Conservation (phyloP, 148 eudicot genomes). For the Limonium bicolor region DNA sequence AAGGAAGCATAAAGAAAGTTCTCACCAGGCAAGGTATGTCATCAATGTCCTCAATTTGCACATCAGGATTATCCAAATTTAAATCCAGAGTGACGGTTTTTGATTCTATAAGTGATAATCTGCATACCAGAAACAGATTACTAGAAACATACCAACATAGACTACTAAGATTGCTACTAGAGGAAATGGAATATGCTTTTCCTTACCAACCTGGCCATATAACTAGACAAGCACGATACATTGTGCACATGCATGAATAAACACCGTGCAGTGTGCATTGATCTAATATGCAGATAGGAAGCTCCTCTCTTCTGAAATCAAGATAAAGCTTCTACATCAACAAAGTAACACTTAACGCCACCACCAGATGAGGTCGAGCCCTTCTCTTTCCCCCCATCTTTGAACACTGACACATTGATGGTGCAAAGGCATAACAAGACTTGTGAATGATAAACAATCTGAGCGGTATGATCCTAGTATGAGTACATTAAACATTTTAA, state of each 20-base stretch:
- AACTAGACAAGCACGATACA: conserved; percentile 39
- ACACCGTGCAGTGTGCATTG: conserved; percentile 37
- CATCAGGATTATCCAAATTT: conserved; percentile 21
- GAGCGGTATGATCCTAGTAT: no score
- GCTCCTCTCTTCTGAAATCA: conserved; percentile 10
- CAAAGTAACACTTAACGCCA: conserved; percentile 50
- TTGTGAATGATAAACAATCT: no score
- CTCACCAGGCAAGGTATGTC: conserved; percentile 52
- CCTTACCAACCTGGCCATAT: conserved; percentile 45
- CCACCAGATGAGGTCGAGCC: conserved; percentile 23
- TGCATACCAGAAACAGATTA: no score
- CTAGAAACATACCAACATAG: background rate
- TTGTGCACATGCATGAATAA: conserved; percentile 66
- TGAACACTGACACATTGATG: no score
- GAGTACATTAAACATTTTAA: no score
- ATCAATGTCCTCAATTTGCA: conserved; percentile 23
- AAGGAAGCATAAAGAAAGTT: background rate
- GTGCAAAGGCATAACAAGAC: no score
- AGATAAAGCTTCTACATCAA: conserved; percentile 26
- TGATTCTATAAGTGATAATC: conserved; percentile 73
- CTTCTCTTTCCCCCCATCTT: conserved; percentile 57
- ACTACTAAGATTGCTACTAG: background rate
- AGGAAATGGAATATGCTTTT: background rate
- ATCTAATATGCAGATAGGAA: conserved; percentile 13
- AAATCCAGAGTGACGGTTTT: conserved; percentile 42